Evolutionary conservation across 2,329 filamentous ascomycete genomes (phyloP).

Genomic region (Xylariaceae sp.): DNA sequence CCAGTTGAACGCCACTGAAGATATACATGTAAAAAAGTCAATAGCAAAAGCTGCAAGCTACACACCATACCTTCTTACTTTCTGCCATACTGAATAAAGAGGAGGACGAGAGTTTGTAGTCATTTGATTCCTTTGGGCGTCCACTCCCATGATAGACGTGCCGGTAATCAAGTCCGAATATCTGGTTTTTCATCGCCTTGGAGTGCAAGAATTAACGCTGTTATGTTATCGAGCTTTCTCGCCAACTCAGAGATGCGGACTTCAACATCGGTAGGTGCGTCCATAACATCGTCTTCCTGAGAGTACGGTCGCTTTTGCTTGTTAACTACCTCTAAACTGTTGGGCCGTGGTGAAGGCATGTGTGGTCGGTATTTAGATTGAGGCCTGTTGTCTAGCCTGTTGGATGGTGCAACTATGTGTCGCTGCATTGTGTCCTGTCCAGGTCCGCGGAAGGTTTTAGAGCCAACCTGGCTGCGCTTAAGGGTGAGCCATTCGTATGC

Average conservation of each 20-base stretch:
- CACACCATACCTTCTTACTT: too few species aligned
- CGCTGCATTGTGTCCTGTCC: slow-evolving; percentile 37
- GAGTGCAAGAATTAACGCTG: slow-evolving; percentile 56
- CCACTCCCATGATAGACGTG: neutral
- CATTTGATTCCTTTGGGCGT: too few species aligned
- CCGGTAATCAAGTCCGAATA: slow-evolving; percentile 27
- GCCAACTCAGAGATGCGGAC: slow-evolving; percentile 60
- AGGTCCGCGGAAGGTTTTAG: slow-evolving; percentile 56
- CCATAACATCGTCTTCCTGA: slow-evolving; percentile 44
- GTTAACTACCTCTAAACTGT: slow-evolving; percentile 32
- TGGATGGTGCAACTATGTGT: slow-evolving; percentile 30
- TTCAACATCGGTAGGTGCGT: slow-evolving; percentile 52
- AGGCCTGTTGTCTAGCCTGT: slow-evolving; percentile 31
- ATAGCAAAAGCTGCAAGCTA: too few species aligned
- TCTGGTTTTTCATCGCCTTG: slow-evolving; percentile 43
- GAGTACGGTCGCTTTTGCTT: slow-evolving; percentile 27
- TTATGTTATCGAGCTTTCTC: slow-evolving; percentile 64
- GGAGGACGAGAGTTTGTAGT: too few species aligned
- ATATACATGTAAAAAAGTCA: too few species aligned
- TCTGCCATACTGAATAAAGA: too few species aligned
- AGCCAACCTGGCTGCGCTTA: slow-evolving; percentile 49
- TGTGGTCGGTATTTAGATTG: slow-evolving; percentile 33
- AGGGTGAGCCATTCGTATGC: slow-evolving; percentile 64
- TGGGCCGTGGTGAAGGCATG: slow-evolving; percentile 32
- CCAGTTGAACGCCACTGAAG: too few species aligned